A percentile compares a stretch with the other conserved stretches of the same genome.
These are phyloP conservation scores for Leucocoprinus leucothites DNA, from an alignment of 768 basidiomycete genomes.

Conservation along the genomic window DNA sequence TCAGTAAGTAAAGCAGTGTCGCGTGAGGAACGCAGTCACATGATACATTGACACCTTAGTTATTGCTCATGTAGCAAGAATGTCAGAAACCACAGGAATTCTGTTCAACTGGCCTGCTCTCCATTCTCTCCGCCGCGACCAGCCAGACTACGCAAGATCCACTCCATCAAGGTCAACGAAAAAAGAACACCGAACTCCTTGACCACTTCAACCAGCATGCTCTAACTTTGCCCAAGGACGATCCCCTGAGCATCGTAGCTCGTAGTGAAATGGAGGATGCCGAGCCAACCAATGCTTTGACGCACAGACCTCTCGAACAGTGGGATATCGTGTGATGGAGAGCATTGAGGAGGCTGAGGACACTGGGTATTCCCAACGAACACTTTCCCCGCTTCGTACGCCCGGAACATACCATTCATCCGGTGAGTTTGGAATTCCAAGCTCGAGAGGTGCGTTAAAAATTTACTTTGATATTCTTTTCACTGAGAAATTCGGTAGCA, in stretches of 20 bases:
- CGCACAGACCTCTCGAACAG: constrained; percentile 68
- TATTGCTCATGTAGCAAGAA: constrained; percentile 22
- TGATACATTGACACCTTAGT: constrained; percentile 3
- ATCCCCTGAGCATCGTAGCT: constrained; percentile 52
- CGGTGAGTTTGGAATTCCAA: constrained; percentile 69
- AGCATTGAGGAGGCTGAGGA: constrained; percentile 70
- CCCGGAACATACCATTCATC: constrained; percentile 27
- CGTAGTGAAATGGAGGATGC: constrained; percentile 48
- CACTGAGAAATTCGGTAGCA: constrained; percentile 28
- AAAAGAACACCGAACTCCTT: constrained; percentile 77
- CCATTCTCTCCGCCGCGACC: constrained; percentile 79
- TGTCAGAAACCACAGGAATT: constrained; percentile 76
- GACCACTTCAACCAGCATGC: constrained; percentile 68
- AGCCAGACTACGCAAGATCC: constrained; percentile 86
- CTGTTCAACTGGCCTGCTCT: constrained; percentile 83
- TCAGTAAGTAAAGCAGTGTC: background rate
- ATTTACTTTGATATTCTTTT: constrained; percentile 15
- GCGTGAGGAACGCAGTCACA: background rate
- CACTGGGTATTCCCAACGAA: constrained; percentile 36
- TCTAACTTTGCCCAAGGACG: constrained; percentile 51
- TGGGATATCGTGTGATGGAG: constrained; percentile 91
- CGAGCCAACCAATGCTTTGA: too few species aligned
- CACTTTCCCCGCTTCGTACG: constrained; percentile 45
- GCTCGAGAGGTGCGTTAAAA: constrained; percentile 49
- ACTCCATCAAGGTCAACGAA: constrained; percentile 77